Evolutionary conservation across 208 protist genomes (phyloP).

Genomic region (Naegleria lovaniensis): DNA sequence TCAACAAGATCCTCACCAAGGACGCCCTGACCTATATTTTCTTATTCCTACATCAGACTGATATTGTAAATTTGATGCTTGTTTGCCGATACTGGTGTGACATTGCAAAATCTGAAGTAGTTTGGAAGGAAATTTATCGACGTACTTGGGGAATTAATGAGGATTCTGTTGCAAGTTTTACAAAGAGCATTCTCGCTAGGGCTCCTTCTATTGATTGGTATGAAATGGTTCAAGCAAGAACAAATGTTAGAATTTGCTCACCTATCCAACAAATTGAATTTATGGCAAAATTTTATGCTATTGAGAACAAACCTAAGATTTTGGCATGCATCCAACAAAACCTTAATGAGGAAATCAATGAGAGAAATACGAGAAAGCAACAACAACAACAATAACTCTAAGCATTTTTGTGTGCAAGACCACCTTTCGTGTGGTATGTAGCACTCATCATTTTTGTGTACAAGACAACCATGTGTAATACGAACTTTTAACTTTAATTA

Average conservation of each 20-base stretch:
- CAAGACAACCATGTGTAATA: no score
- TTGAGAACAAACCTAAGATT: neutral
- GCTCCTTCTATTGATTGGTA: neutral
- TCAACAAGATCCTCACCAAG: neutral
- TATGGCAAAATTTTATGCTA: neutral
- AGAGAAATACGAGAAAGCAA: neutral
- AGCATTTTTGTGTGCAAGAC: neutral
- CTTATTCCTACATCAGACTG: neutral
- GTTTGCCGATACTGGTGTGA: neutral
- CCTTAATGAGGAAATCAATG: neutral
- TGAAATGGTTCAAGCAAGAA: neutral
- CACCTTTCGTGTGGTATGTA: neutral
- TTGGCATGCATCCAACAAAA: neutral
- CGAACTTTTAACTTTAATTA: no score
- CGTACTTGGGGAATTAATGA: neutral
- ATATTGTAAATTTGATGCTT: neutral
- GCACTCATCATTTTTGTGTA: no score
- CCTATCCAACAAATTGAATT: neutral
- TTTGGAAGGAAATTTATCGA: neutral
- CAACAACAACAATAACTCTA: neutral
- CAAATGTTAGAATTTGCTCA: neutral
- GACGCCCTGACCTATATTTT: neutral
- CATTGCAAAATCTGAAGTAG: neutral
- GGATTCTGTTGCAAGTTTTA: neutral
- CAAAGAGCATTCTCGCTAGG: neutral